phyloP scores from a whole-genome alignment of 148 eudicot species.

The Chenopodium quinoa region DNA sequence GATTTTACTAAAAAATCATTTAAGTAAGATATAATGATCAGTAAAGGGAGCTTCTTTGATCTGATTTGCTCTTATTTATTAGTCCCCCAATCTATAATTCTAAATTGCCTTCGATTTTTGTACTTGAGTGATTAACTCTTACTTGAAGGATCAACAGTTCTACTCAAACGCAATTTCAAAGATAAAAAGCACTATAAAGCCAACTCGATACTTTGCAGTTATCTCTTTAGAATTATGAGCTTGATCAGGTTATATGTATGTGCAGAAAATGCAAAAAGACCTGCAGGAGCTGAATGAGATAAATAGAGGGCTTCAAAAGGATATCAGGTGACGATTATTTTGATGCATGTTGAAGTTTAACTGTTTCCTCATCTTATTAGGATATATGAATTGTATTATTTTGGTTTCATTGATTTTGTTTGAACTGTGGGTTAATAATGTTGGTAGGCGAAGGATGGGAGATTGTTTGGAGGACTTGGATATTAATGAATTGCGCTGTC shows the following conservation, averaged over 20 bases:
- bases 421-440: constrained; percentile 7
- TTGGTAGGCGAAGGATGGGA: constrained; percentile 68
- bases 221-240: neutral
- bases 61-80: neutral
- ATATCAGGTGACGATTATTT: constrained; percentile 53
- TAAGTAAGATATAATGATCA: no score
- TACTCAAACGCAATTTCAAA: neutral
- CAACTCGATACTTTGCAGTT: neutral
- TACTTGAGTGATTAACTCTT: neutral
- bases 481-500: constrained; percentile 45
- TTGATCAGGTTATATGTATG: constrained; percentile 10
- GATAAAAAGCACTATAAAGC: neutral
- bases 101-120: neutral
- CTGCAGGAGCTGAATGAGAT: constrained; percentile 60
- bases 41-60: neutral
- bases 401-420: neutral
- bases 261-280: constrained; percentile 84
- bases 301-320: constrained; percentile 53
- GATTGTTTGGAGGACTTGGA: constrained; percentile 63
- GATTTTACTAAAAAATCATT: no score
- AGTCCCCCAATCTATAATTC: neutral
- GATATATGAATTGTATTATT: neutral
- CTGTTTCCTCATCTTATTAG: neutral
- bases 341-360: neutral
- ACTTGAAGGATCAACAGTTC: neutral